A percentile compares a stretch with the other conserved stretches of the same genome.
phyloP scores from a whole-genome alignment of 768 basidiomycete genomes.

The Clitopilus passeckerianus region DNA sequence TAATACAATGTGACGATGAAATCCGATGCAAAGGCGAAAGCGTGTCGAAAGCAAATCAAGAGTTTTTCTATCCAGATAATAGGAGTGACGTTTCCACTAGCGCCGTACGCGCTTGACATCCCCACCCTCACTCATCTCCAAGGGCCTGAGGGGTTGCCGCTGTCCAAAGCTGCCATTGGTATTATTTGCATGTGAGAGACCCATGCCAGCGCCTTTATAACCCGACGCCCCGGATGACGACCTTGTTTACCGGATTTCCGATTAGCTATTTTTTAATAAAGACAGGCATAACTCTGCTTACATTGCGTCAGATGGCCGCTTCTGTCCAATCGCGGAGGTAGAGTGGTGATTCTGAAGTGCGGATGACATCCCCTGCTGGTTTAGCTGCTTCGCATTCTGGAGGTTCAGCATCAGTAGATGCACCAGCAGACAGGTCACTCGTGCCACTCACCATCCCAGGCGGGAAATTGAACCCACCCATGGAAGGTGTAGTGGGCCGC shows the following conservation, averaged over 20 bases:
- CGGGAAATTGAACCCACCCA: constrained; percentile 48
- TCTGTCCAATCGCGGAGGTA: neutral
- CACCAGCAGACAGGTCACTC: neutral
- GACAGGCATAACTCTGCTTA: neutral
- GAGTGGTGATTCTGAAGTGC: neutral
- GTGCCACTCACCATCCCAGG: constrained; percentile 35
- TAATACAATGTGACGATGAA: neutral
- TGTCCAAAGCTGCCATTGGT: neutral
- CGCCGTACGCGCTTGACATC: neutral
- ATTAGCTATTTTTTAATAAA: neutral
- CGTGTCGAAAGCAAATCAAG: neutral
- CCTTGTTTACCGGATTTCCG: neutral
- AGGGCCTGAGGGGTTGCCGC: neutral
- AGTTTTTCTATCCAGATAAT: neutral
- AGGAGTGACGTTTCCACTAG: too few relatives aligned
- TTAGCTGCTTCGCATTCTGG: neutral
- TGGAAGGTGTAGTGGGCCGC: constrained; percentile 27
- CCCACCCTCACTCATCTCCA: neutral
- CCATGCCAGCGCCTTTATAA: neutral
- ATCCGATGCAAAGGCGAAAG: neutral
- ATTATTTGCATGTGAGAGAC: neutral
- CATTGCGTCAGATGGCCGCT: neutral
- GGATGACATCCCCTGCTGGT: neutral
- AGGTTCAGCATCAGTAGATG: neutral
- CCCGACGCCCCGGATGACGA: neutral